Base-by-base conservation (phyloP, 352 stramenopile genomes). In the Phytophthora megakarya region DNA sequence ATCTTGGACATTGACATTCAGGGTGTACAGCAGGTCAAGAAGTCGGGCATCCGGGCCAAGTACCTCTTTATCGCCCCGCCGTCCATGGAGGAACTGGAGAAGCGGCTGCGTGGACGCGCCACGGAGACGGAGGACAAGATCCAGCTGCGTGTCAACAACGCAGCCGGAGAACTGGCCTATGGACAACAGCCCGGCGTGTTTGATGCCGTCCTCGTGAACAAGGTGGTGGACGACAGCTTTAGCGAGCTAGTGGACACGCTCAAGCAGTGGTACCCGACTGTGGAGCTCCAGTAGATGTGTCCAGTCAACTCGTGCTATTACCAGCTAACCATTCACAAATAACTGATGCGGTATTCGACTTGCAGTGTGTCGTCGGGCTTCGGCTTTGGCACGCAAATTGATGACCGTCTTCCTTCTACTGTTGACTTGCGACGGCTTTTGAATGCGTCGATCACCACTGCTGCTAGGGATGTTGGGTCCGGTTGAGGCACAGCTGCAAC, bases 1-100 rank as follows among this genome's bases (percentile, higher is more conserved):
- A 96, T 99, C 52, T 65, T 99, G 32, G 97, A 99, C 78, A 99
- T 99, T 58, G 97, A 99, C 67, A 92, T 99, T 46, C 96, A 99
- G 74, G 97, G 97, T 28, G 97, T 99, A 16, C 84, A 97, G 69
- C 94, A 93, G 63, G 95, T 99, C 22, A 98, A 96, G 68, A 68
- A 72, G 67, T 85, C 84, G 26, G 77, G 83, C n/a, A 71, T 98
- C n/a, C 56, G 81, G 25, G 86, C 92, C 40, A 96, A 98, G 54
- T 99, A 94, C 68, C 77, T 99, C 30, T 99, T 99, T 67, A 97
- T 99, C 69, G 83, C 95, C 43, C 96, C 97, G 30, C 97, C 97
- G 3, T 98, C 89, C 13, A 93, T 99, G 73, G 92, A 93, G 45
- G 88, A 96, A 61, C 80, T 99, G 9, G 97, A 99, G 81, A 78